Base-by-base conservation (phyloP, 495 filamentous ascomycete genomes). In the Penicillium riverlandense region DNA sequence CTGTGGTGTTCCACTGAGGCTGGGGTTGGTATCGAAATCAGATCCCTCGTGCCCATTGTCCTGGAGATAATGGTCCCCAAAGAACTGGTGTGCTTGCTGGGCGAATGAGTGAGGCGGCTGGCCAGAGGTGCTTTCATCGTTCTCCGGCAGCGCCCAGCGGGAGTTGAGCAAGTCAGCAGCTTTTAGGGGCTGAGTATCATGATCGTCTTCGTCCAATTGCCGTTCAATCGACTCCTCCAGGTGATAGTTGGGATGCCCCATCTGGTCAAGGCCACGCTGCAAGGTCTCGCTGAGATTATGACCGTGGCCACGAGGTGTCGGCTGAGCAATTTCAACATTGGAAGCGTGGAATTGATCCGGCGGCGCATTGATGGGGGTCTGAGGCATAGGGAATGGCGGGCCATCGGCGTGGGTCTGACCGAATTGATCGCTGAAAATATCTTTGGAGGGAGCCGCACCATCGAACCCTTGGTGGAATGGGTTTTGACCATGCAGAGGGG, bases 251-350 rank as follows among this genome's bases (percentile, higher is more conserved):
- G 69, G 42, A 33, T 66, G 62, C n/a, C 80, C 79, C 56, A 88
- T 82, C 15, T 72, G 69, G 39, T 94, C 86, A 36, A 95, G 79
- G 49, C 94, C 89, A 54, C 83, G 81, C 61, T 96, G 88, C 27
- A 96, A 71, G 29, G 78, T 86, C 44, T 80, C 77, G 47, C 81
- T 85, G 33, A 83, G 62, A 49, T 86, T 84, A 38, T 84, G 82
- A 34, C 65, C 64, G 38, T 83, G 81, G 14, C 79, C 75, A 42
- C 77, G 76, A 35, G 84, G 83, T 33, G 75, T 81, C 8, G 83
- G 84, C 35, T 78, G 72, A 38, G 77, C 80, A 55, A 87, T 78
- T 35, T 80, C 74, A 15, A 66, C 66, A 47, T 60, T 74, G 29
- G 62, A 71, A n/a, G 64, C 54, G 29, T 71, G 70, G 61, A 70